Percentiles rank a stretch among this genome's conserved stretches.
These are phyloP conservation scores for Sarcodon sp. DNA, from an alignment of 768 basidiomycete species.

Conservation along the genomic window DNA sequence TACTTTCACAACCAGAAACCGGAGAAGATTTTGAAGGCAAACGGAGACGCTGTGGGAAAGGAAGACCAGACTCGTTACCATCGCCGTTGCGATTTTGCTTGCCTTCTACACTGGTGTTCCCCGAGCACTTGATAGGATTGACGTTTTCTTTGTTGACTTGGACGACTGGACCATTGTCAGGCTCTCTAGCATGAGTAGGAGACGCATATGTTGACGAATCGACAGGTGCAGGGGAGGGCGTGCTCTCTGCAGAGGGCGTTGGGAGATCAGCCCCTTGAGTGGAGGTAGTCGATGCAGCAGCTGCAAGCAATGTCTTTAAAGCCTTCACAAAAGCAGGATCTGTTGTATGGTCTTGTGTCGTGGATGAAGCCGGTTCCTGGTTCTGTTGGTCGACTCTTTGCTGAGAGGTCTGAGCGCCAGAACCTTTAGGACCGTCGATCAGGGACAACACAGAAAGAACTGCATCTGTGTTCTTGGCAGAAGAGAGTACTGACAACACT, in stretches of 20 bases:
- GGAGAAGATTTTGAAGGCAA: background rate
- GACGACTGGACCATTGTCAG: background rate
- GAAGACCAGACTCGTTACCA: background rate
- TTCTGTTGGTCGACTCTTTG: background rate
- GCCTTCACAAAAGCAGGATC: background rate
- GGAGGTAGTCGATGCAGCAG: background rate
- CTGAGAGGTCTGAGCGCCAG: background rate
- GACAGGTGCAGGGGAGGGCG: background rate
- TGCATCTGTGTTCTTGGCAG: background rate
- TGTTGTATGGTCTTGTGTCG: background rate
- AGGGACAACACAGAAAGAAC: background rate
- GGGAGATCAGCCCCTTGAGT: background rate
- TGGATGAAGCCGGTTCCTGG: background rate
- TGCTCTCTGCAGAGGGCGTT: background rate
- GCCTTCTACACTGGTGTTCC: background rate
- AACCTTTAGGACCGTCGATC: background rate
- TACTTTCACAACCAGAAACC: background rate
- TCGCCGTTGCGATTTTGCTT: background rate
- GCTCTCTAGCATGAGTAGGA: too few species aligned
- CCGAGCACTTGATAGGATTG: background rate
- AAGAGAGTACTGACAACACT: background rate
- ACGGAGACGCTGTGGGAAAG: background rate
- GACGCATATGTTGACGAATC: background rate
- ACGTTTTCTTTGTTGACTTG: constrained; percentile 3
- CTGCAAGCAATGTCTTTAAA: background rate